Evolutionary conservation across 371 early-diverging fungal genomes (phyloP).

Genomic region (Rhizopus delemar): DNA sequence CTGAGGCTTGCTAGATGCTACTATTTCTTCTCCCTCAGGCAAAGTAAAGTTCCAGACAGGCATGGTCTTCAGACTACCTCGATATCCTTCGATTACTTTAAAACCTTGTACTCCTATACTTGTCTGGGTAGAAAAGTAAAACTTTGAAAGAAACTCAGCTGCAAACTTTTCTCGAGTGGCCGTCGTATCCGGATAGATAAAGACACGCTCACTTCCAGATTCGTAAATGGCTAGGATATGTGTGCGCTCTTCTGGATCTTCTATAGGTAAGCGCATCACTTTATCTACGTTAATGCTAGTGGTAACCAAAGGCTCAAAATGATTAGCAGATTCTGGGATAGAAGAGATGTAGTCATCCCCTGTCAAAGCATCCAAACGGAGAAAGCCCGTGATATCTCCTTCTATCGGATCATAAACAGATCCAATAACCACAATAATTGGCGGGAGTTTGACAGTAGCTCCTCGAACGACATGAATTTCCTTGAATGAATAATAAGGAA

Average conservation of each 20-base stretch:
- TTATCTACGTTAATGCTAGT: constrained; percentile 52
- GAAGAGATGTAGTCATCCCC: constrained; percentile 60
- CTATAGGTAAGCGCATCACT: constrained; percentile 63
- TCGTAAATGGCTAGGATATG: constrained; percentile 64
- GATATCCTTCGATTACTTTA: constrained; percentile 52
- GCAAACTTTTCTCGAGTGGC: constrained; percentile 49
- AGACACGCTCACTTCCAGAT: constrained; percentile 57
- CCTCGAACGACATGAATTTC: constrained; percentile 65
- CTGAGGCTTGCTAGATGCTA: constrained; percentile 41
- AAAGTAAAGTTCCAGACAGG: constrained; percentile 63
- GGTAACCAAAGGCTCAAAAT: constrained; percentile 53
- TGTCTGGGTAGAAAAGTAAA: constrained; percentile 59
- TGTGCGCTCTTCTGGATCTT: constrained; percentile 71
- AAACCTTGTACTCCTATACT: constrained; percentile 49
- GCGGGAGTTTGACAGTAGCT: constrained; percentile 71
- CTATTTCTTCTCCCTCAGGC: constrained; percentile 60
- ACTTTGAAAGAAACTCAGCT: constrained; percentile 41
- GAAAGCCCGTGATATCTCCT: constrained; percentile 44
- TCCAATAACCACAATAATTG: constrained; percentile 70
- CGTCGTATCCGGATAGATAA: constrained; percentile 61
- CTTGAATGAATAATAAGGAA: constrained; percentile 44
- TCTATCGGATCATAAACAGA: constrained; percentile 42
- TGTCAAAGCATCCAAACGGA: constrained; percentile 74
- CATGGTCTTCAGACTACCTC: constrained; percentile 52
- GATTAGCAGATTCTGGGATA: constrained; percentile 31